Base-by-base conservation (phyloP, 495 filamentous ascomycete genomes). In the Collariella sp. region DNA sequence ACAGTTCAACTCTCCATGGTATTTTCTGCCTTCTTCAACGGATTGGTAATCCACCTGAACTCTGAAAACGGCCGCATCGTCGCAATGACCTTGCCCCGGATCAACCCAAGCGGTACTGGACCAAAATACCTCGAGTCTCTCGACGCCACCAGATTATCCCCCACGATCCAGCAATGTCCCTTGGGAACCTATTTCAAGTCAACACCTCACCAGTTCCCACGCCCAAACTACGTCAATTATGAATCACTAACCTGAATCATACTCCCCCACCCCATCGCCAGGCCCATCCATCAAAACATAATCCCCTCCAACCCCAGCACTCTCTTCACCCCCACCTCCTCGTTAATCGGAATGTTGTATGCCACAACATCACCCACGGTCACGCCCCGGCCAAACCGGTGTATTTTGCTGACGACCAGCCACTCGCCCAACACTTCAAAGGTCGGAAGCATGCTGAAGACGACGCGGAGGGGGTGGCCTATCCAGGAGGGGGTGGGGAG, bases 291-390 rank as follows among this genome's bases (percentile, higher is more conserved):
- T 73, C 56, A 87, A 70, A 31, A 96, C 89, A 71, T 93, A 96
- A 71, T 98, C 93, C 93, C 93, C 12, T 82, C 82, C 79, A 96
- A 71, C 2, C 91, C 93, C 24, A 96, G 59, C 19, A 97, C 83
- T 53, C 93, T 74, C 75, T 98, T 98, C 10, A 86, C 72, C 13
- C 76, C 87, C 45, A 80, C 67, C 23, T 77, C 73, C n/a, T 78
- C 78, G 45, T 84, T 80, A 34, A 80, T 72, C 11, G 91, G 91
- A 61, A 89, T 86, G 22, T 77, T 70, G 69, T 86, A 94, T 35
- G 76, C 76, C 50, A 97, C 83, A 15, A 96, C 84, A 70, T 98
- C 93, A 15, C 93, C 93, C 31, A 96, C 83, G 16, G 72, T 59
- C 15, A 96, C 72, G 46, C 76, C 79, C 24, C 83, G 77, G 7